Percentiles rank a stretch among this genome's conserved stretches.
phyloP scores from a whole-genome alignment of 805 yeast genomes.

The Suhomyces canberraensis region DNA sequence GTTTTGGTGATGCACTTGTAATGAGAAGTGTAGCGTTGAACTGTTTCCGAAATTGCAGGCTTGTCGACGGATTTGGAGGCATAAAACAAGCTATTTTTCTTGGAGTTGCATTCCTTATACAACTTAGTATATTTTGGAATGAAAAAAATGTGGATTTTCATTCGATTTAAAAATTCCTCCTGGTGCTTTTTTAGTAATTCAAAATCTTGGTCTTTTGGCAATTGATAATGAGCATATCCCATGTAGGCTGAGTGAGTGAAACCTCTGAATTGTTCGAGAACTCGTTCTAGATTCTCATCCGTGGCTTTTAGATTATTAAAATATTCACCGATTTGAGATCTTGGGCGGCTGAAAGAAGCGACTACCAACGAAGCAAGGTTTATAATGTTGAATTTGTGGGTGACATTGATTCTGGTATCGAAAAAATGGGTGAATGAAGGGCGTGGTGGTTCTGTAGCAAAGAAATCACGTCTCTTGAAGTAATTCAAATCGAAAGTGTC shows the following conservation, averaged over 20 bases:
- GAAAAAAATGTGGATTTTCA: background rate
- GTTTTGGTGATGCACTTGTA: background rate
- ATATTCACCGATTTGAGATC: background rate
- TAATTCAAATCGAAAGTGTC: no score
- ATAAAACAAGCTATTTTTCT: no score
- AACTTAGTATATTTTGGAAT: background rate
- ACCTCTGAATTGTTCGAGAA: background rate
- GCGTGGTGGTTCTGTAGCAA: no score
- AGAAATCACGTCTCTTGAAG: no score
- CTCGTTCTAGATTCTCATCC: background rate
- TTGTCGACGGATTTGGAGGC: background rate
- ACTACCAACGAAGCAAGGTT: background rate
- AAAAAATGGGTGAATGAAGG: no score
- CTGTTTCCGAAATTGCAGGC: background rate
- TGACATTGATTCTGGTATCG: no score
- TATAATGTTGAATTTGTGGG: background rate
- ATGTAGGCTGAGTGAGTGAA: background rate
- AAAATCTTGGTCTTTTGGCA: background rate
- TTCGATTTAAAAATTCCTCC: background rate
- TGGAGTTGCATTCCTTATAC: background rate
- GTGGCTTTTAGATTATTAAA: background rate
- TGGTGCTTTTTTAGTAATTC: background rate
- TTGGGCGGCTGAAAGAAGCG: background rate
- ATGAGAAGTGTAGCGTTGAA: background rate
- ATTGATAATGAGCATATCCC: background rate